Evolutionary conservation across 2,329 filamentous ascomycete species (phyloP).

Genomic region (Didymella exigua): DNA sequence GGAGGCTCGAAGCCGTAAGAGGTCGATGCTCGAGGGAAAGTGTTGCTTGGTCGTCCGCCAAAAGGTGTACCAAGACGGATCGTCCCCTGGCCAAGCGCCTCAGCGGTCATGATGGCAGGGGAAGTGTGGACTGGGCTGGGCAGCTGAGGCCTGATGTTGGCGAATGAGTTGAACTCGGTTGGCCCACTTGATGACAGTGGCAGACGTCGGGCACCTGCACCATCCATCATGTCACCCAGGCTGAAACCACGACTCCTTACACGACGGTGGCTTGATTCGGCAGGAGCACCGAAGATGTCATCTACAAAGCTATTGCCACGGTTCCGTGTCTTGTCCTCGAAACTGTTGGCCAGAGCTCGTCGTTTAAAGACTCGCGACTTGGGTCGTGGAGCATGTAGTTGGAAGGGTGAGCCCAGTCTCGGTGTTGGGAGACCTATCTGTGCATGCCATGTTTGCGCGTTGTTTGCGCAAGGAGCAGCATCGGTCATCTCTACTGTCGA

Average conservation of each 20-base stretch:
- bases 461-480: constrained; percentile 26
- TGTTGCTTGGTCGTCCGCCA: constrained; percentile 51
- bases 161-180: constrained; percentile 39
- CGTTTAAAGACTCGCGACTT: constrained; percentile 62
- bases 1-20: constrained; percentile 47
- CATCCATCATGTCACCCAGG: constrained; percentile 60
- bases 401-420: constrained; percentile 59
- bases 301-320: constrained; percentile 50
- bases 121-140: constrained; percentile 34
- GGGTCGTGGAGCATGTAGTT: constrained; percentile 59
- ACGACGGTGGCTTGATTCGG: constrained; percentile 60
- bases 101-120: constrained; percentile 20
- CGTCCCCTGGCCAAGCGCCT: constrained; percentile 45
- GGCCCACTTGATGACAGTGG: constrained; percentile 62
- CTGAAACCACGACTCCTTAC: constrained; percentile 67
- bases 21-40: constrained; percentile 53
- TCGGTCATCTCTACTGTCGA: constrained; percentile 34
- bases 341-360: constrained; percentile 60
- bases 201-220: constrained; percentile 57
- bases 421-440: constrained; percentile 28
- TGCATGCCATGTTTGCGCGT: constrained; percentile 44
- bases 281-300: constrained; percentile 54
- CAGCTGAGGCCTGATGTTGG: constrained; percentile 27
- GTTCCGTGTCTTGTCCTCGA: constrained; percentile 54
- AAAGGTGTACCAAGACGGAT: constrained; percentile 57